These are phyloP conservation scores for Ballota nigra DNA, from an alignment of 257 asterid genomes.

Conservation along the genomic window DNA sequence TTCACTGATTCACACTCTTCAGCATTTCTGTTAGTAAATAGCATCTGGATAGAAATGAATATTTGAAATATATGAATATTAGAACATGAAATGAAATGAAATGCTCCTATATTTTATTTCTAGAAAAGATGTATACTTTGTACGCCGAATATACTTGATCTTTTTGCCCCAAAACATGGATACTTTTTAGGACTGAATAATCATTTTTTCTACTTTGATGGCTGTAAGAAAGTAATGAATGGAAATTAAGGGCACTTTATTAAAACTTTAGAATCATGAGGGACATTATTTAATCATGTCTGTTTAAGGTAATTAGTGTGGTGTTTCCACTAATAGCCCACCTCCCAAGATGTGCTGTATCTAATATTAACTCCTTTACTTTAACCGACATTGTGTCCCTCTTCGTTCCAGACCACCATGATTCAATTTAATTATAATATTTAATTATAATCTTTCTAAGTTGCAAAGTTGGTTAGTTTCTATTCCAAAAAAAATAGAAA, in stretches of 20 bases:
- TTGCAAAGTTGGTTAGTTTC: no score
- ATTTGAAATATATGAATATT: no score
- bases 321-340: slow-evolving; percentile 57
- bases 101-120: no score
- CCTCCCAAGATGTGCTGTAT: slow-evolving; percentile 36
- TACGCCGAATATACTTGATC: slow-evolving; percentile 1
- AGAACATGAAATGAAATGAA: no score
- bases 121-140: neutral
- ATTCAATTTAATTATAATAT: slow-evolving; percentile 19
- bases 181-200: neutral
- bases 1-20: no score
- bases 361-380: slow-evolving; percentile 39
- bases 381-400: slow-evolving; percentile 62
- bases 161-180: slow-evolving; percentile 25
- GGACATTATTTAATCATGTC: slow-evolving; percentile 22
- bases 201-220: neutral
- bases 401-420: slow-evolving; percentile 46
- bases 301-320: slow-evolving; percentile 37
- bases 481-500: no score
- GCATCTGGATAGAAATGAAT: no score
- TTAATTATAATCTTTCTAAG: slow-evolving; percentile 11
- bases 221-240: slow-evolving; percentile 26
- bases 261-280: slow-evolving; percentile 9
- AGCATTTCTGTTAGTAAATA: no score
- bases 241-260: slow-evolving; percentile 14